Evolutionary conservation across 495 filamentous ascomycete species (phyloP).

Genomic region (Lentithecium fluviatile): DNA sequence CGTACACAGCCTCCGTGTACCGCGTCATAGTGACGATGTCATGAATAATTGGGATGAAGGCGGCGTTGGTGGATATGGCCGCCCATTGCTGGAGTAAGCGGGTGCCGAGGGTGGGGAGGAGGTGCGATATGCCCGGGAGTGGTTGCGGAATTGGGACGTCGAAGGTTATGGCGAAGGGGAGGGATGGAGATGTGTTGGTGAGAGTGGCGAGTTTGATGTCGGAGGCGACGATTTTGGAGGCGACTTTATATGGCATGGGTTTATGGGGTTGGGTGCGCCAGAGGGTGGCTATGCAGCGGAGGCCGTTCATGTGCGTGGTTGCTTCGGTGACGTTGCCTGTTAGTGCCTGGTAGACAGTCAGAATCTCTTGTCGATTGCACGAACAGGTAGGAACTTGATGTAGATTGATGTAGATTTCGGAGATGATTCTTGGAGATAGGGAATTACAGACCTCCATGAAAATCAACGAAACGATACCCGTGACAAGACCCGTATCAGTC

Average conservation of each 20-base stretch:
- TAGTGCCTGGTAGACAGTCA: not conserved
- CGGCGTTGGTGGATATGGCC: not conserved
- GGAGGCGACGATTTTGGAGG: not conserved
- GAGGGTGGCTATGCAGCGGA: not conserved
- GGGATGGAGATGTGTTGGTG: not conserved
- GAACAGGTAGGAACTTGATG: no score
- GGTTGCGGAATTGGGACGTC: not conserved
- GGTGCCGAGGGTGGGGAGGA: not conserved
- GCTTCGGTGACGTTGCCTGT: slow-evolving; percentile 1
- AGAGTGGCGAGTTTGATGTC: not conserved
- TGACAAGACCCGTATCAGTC: not conserved
- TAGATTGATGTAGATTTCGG: no score
- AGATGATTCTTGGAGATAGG: no score
- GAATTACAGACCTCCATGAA: not conserved
- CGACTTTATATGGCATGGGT: not conserved
- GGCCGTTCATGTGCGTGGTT: slow-evolving; percentile 4
- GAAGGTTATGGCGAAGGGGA: not conserved
- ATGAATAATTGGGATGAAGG: not conserved
- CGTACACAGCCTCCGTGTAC: slow-evolving; percentile 5
- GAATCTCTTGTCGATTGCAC: no score
- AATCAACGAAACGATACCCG: slow-evolving; percentile 3
- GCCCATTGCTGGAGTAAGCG: not conserved
- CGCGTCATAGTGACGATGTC: not conserved
- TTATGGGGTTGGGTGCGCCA: not conserved
- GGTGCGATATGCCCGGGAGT: not conserved